phyloP scores from a whole-genome alignment of 306 rosid genomes.

The Echinosophora koreensis region DNA sequence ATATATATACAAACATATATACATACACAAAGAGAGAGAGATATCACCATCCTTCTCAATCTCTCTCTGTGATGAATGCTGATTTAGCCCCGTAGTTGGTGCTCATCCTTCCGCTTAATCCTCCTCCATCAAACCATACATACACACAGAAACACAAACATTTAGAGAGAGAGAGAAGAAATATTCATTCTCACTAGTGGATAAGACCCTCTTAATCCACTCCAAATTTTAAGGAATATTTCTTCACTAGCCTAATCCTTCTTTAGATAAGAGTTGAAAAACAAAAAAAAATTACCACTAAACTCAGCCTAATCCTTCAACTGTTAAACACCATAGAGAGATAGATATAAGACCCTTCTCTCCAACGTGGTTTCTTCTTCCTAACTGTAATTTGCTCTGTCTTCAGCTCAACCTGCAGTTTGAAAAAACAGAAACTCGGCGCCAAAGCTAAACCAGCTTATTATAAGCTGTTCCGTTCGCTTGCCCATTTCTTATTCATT shows the following conservation, averaged over 20 bases:
- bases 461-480: background rate
- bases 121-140: slow-evolving; percentile 57
- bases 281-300: background rate
- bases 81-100: slow-evolving; percentile 68
- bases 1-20: slow-evolving; percentile 20
- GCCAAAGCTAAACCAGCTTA: background rate
- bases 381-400: background rate
- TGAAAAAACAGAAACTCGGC: background rate
- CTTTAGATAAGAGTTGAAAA: slow-evolving; percentile 10
- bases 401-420: slow-evolving; percentile 14
- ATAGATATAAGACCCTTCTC: slow-evolving; percentile 3
- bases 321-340: background rate
- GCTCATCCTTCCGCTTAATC: slow-evolving; percentile 72
- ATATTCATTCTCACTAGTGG: slow-evolving; percentile 60
- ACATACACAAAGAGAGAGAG: background rate
- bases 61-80: slow-evolving; percentile 67
- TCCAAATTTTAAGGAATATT: slow-evolving; percentile 55
- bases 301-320: slow-evolving; percentile 41
- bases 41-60: slow-evolving; percentile 64
- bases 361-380: background rate
- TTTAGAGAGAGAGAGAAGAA: slow-evolving; percentile 35
- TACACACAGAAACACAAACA: slow-evolving; percentile 27
- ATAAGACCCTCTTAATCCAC: slow-evolving; percentile 65
- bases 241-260: slow-evolving; percentile 40
- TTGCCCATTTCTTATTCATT: background rate